A percentile compares a stretch with the other conserved stretches of the same genome.
Evolutionary conservation across 495 filamentous ascomycete genomes (phyloP).

Genomic region (Neurospora tetrasperma): DNA sequence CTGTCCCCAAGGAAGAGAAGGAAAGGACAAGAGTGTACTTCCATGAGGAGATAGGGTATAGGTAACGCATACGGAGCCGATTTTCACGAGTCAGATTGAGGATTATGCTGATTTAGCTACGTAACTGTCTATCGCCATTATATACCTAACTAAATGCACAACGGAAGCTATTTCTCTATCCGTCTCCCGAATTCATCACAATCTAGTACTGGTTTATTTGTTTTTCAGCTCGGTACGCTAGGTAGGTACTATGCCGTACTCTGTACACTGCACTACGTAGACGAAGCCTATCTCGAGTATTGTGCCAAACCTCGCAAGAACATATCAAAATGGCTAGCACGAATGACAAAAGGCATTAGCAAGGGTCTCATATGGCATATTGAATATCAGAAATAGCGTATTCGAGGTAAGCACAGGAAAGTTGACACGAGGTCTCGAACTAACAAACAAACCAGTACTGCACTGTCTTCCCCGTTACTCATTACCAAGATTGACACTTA

Average conservation of each 20-base stretch:
- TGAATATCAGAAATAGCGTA: no score
- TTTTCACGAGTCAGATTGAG: neutral
- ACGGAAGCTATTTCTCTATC: neutral
- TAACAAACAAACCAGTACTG: no score
- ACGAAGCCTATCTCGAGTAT: no score
- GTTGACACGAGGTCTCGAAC: no score
- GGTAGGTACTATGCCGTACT: no score
- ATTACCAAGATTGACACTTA: rapidly evolving
- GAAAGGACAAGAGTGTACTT: neutral
- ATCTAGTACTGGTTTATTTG: neutral
- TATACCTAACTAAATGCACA: neutral
- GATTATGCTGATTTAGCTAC: neutral
- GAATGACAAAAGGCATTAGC: no score
- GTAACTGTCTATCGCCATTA: neutral
- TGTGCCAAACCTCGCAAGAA: no score
- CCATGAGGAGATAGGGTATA: neutral
- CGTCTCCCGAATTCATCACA: neutral
- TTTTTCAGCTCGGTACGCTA: no score
- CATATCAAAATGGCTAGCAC: no score
- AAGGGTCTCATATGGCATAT: no score
- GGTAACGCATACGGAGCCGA: neutral
- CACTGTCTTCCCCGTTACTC: neutral
- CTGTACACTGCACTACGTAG: no score
- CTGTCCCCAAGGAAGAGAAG: neutral
- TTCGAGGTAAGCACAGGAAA: no score